phyloP scores from a whole-genome alignment of 1,284 basidiomycete genomes.

The Macrocystidia cucumis region DNA sequence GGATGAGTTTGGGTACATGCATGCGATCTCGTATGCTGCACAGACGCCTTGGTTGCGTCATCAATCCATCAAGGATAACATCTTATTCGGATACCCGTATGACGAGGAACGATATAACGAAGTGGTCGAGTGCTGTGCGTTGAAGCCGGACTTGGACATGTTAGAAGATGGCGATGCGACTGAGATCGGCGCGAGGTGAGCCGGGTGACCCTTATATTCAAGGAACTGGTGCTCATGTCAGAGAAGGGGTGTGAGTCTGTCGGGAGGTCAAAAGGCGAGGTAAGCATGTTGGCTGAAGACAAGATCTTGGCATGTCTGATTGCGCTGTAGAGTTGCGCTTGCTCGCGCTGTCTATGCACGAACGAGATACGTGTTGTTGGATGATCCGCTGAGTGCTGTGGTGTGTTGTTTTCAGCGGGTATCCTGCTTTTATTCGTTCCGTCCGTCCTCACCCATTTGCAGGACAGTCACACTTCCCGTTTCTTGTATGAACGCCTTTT shows the following conservation, averaged over 20 bases:
- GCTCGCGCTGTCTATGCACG: constrained; percentile 63
- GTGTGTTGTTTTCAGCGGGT: constrained; percentile 25
- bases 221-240: background rate
- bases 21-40: constrained; percentile 76
- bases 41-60: constrained; percentile 80
- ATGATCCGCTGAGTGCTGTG: constrained; percentile 69
- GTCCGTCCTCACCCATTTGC: constrained; percentile 4
- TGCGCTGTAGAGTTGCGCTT: constrained; percentile 45
- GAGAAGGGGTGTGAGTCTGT: constrained; percentile 43
- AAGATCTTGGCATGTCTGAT: background rate
- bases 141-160: constrained; percentile 64
- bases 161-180: constrained; percentile 68
- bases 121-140: constrained; percentile 65
- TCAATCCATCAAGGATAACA: constrained; percentile 63
- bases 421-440: background rate
- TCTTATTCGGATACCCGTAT: constrained; percentile 61
- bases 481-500: constrained; percentile 60
- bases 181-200: constrained; percentile 41
- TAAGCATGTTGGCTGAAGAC: constrained; percentile 14
- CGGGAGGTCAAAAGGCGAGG: constrained; percentile 62
- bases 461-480: constrained; percentile 72
- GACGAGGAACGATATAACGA: constrained; percentile 60
- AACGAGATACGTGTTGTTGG: constrained; percentile 58
- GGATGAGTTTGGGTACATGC: constrained; percentile 57
- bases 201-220: constrained; percentile 8